Evolutionary conservation across 2,329 filamentous ascomycete species (phyloP).

Genomic region (Paecilomyces formosus): DNA sequence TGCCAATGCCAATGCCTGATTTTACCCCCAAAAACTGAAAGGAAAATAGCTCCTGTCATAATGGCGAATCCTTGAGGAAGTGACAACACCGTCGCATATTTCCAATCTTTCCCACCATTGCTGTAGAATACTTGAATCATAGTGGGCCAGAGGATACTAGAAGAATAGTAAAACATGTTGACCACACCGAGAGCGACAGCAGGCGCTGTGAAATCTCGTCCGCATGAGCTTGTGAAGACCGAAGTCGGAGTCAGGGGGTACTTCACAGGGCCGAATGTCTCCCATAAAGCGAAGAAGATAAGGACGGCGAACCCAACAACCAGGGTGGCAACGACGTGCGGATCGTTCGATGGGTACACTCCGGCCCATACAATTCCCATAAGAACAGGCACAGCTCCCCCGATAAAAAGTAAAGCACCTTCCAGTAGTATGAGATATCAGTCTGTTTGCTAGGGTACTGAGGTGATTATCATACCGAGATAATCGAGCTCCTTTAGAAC

Average conservation of each 20-base stretch:
- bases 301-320: conserved; percentile 29
- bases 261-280: conserved; percentile 29
- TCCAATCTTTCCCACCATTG: conserved; percentile 26
- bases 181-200: conserved; percentile 40
- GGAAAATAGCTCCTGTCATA: conserved; percentile 33
- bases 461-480: conserved; percentile 16
- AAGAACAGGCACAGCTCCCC: conserved; percentile 29
- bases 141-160: conserved; percentile 40
- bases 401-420: conserved; percentile 28
- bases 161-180: conserved; percentile 47
- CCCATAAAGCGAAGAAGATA: conserved; percentile 32
- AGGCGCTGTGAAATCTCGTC: conserved; percentile 43
- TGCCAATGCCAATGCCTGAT: conserved; percentile 44
- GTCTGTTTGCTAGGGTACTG: background rate
- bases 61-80: conserved; percentile 41
- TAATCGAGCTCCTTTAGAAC: conserved; percentile 34
- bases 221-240: conserved; percentile 39
- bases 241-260: conserved; percentile 38
- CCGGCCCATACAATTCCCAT: conserved; percentile 36
- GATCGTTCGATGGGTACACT: conserved; percentile 25
- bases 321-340: conserved; percentile 31
- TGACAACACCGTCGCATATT: conserved; percentile 30
- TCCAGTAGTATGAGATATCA: background rate
- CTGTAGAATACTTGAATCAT: conserved; percentile 43
- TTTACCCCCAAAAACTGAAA: conserved; percentile 35